Percentiles rank a stretch among this genome's conserved stretches.
These are phyloP conservation scores for Colletotrichum melonis DNA, from an alignment of 2,329 filamentous ascomycete species.

Conservation along the genomic window DNA sequence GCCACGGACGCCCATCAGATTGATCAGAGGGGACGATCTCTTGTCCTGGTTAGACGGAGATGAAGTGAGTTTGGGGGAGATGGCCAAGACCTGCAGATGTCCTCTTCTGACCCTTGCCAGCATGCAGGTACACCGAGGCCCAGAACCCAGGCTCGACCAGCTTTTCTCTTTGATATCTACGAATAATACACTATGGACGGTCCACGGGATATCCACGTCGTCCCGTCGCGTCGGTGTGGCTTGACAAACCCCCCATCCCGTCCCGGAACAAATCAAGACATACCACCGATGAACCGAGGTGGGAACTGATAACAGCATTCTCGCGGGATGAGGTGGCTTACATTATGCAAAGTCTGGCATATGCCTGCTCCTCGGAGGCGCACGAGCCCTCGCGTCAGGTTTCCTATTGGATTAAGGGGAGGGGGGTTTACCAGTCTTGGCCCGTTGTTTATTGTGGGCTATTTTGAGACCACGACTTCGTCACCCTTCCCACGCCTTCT, in stretches of 20 bases:
- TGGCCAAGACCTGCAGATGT: constrained; percentile 14
- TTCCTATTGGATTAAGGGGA: constrained; percentile 6
- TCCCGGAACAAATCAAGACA: constrained; percentile 10
- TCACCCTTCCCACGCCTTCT: constrained; percentile 2
- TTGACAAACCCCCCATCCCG: constrained; percentile 2
- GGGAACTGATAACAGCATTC: constrained; percentile 2
- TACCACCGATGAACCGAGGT: background rate
- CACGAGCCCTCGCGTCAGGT: constrained; percentile 31
- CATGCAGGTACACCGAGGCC: constrained; percentile 3
- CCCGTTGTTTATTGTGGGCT: constrained; percentile 29
- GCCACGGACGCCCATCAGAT: background rate
- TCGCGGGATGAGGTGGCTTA: constrained; percentile 5
- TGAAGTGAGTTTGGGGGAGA: constrained; percentile 20
- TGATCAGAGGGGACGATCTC: background rate
- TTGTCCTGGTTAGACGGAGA: constrained; percentile 17
- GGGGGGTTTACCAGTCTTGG: background rate
- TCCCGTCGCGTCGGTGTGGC: constrained; percentile 8
- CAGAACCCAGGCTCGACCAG: background rate
- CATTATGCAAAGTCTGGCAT: background rate
- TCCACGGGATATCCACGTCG: background rate
- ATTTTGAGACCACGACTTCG: constrained; percentile 26
- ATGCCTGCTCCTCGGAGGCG: constrained; percentile 7
- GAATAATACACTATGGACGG: background rate
- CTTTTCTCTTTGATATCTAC: background rate
- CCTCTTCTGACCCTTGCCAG: background rate